These are phyloP conservation scores for Panaeolus cyanescens DNA, from an alignment of 768 basidiomycete genomes.

Conservation along the genomic window DNA sequence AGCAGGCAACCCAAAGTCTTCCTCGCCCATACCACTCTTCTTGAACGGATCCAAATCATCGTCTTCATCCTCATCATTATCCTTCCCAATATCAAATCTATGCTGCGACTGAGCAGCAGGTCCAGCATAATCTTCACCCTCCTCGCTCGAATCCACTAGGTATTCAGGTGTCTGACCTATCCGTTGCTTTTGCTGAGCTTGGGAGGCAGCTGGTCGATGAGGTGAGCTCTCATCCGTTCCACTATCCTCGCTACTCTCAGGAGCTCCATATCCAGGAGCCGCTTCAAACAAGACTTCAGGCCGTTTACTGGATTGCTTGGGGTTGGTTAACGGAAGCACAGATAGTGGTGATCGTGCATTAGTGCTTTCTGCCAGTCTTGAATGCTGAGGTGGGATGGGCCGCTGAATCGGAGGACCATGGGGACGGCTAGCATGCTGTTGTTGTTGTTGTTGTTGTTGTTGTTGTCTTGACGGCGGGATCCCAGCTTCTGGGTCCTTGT, in stretches of 20 bases:
- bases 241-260: not conserved
- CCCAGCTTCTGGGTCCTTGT: conserved; percentile 8
- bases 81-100: conserved; percentile 7
- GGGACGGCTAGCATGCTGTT: not conserved
- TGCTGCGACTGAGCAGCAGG: conserved; percentile 5
- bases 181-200: not conserved
- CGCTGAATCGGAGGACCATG: not conserved
- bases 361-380: not conserved
- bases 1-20: conserved; percentile 15
- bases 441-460: conserved; percentile 3
- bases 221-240: conserved; percentile 1
- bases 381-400: not conserved
- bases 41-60: conserved; percentile 46
- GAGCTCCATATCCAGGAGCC: not conserved
- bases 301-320: not conserved
- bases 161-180: not conserved
- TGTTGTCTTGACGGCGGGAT: conserved; percentile 2
- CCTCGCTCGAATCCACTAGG: not conserved
- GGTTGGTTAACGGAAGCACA: not conserved
- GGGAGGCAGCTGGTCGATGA: not conserved
- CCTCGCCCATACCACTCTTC: conserved; percentile 34
- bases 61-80: conserved; percentile 22
- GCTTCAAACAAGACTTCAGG: not conserved
- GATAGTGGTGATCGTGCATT: not conserved
- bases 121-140: not conserved